These are phyloP conservation scores for Fonsecaea multimorphosa DNA, from an alignment of 2,329 filamentous ascomycete species.

Conservation along the genomic window DNA sequence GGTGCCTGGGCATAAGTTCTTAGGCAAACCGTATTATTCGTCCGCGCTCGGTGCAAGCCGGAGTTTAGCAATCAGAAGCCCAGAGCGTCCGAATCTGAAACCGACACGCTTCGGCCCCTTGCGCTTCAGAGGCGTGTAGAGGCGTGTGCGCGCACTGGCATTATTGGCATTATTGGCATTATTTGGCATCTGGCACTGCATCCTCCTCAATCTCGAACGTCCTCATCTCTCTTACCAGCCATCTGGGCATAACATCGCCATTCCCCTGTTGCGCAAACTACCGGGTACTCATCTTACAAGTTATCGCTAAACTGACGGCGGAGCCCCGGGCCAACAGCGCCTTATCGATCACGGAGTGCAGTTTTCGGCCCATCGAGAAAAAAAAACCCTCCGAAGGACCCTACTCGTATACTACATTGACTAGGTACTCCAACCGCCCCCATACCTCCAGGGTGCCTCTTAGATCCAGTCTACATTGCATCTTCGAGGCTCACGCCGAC, in stretches of 20 bases:
- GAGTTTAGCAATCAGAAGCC: background rate
- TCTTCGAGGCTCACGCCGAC: slow-evolving; percentile 6
- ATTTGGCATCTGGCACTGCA: background rate
- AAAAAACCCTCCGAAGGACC: background rate
- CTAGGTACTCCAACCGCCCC: slow-evolving; percentile 5
- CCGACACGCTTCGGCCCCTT: slow-evolving; percentile 4
- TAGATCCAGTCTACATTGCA: slow-evolving; percentile 4
- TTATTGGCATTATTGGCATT: background rate
- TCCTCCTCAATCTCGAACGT: background rate
- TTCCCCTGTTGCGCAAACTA: background rate
- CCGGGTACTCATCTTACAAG: background rate
- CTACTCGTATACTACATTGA: no score
- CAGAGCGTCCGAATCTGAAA: background rate
- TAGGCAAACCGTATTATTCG: background rate
- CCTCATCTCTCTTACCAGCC: background rate
- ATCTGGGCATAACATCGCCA: background rate
- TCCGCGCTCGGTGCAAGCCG: slow-evolving; percentile 3
- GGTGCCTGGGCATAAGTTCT: background rate
- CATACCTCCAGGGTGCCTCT: background rate
- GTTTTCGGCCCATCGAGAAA: slow-evolving; percentile 1
- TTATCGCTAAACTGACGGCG: background rate
- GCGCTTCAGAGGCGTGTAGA: background rate
- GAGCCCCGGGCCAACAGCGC: background rate
- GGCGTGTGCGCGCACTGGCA: background rate
- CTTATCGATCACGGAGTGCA: slow-evolving; percentile 1